Evolutionary conservation across 352 stramenopile genomes (phyloP), one percentile per base, ranked within the genome.

Genomic region (Globisporangium lucens): DNA sequence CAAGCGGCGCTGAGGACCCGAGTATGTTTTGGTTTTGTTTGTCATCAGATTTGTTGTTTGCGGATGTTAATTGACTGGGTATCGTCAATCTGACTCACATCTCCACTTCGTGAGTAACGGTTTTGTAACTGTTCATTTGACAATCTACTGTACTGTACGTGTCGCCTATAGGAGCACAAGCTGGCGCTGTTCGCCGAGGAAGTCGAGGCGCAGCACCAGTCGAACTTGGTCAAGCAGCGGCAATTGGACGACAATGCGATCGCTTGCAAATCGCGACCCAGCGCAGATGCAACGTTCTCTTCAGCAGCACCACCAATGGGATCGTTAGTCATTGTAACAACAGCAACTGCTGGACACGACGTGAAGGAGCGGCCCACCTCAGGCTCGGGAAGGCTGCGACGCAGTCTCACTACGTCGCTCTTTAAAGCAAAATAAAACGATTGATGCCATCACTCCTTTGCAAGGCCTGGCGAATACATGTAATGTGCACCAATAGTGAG

Each of bases 201-300:
- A 22, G 74, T 80, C 20, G 74, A 80, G 38, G 30, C 47, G 0
- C 71, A 80, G 61, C 69, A 75, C 62, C 71, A 72, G 58, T 59
- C 27, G 5, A 78, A 78, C 29, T 30, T 60, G 13, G 24, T 30
- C 7, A 61, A 35, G 24, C 70, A 63, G 22, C 52, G 33, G 0
- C 56, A 63, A 55, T 55, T 79, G 15, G 57, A 71, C 29, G n/a
- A 36, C 2, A 24, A 24, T 24, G 24, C 24, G 24, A 24, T 24
- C 24, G 63, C 52, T 27, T 9, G 12, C 36, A 43, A 43, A 17
- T 43, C 36, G 9, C 36, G 36, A 43, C 36, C 36, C 13, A 64
- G 29, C 4, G 3, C 38, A 17, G 51, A 29, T 20, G 5, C 17
- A 4, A 52, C n/a, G 33, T 2, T 38, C 7, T 38, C 35, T 15